Base-by-base conservation (phyloP, 192 early-diverging fungal genomes). In the Thamnidium elegans region DNA sequence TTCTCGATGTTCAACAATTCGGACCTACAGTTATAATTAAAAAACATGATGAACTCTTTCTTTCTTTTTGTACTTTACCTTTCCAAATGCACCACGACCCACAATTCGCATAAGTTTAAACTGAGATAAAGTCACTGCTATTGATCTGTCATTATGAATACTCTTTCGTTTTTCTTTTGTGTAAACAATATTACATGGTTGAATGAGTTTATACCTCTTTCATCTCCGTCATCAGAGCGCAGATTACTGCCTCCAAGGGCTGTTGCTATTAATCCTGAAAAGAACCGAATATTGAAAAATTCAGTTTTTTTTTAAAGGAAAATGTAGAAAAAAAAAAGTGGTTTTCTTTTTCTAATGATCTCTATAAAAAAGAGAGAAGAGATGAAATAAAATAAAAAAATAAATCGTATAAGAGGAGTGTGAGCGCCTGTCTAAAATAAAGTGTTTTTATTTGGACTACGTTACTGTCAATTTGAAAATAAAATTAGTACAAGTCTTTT, bases 21-120 rank as follows among this genome's bases (percentile, higher is more conserved):
- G 84, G 58, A 94, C 92, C 90, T 91, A 62, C 44, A 20, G 7
- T 23, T 55, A 19, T 43, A 55, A 26, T 26, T 26, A 26, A 26
- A 26, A 15, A 21, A 42, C n/a, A 47, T 55, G 43, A 63, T 30
- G 30, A 4, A 11, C 7, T n/a, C n/a, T 43, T 19, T 63, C n/a
- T 20, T 61, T 4, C 10, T 50, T 9, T 26, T 9, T 48, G 43
- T 30, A 62, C 7, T 32, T 50, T 9, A 93, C 92, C 82, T 94
- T 94, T 55, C 92, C 93, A 71, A 94, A 94, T 4, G 93, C 88
- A 26, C 93, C 93, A 70, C 86, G 85, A 6, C 93, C 93, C 67
- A 94, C 84, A 54, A 84, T 84, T 46, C 89, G 71, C 34, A 90
- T 77, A 46, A 91, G 69, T 52, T 89, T 79, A 73, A 94, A 94